A percentile compares a stretch with the other conserved stretches of the same genome.
These are phyloP conservation scores for Canariomyces notabilis DNA, from an alignment of 2,329 filamentous ascomycete genomes.

Conservation along the genomic window DNA sequence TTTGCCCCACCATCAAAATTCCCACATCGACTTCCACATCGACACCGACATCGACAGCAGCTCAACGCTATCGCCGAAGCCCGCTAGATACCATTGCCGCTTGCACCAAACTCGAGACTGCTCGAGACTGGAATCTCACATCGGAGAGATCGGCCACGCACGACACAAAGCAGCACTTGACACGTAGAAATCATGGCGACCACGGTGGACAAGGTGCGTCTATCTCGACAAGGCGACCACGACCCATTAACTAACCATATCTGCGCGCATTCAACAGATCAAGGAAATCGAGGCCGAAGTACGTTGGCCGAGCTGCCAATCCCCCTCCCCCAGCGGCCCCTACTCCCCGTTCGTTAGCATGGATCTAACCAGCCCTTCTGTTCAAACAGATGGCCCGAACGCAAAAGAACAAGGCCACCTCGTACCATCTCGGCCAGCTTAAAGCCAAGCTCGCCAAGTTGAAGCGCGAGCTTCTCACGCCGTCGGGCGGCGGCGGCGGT, in stretches of 20 bases:
- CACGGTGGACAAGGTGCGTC: conserved; percentile 85
- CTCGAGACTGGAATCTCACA: neutral
- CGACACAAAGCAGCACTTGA: conserved; percentile 27
- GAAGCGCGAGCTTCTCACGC: conserved; percentile 90
- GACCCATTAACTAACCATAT: conserved; percentile 29
- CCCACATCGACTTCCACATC: conserved; percentile 19
- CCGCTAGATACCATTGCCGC: neutral
- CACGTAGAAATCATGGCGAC: conserved; percentile 95
- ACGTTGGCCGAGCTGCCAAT: too few species aligned
- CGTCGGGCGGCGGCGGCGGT: conserved; percentile 71
- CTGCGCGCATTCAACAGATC: conserved; percentile 59
- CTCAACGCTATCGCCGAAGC: conserved; percentile 6
- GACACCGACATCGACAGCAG: too few species aligned
- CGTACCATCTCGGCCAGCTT: conserved; percentile 88
- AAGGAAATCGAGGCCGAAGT: conserved; percentile 95
- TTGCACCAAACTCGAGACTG: neutral
- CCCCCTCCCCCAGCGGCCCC: conserved; percentile 6
- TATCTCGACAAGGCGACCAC: too few species aligned
- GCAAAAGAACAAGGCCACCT: conserved; percentile 95
- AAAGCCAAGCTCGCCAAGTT: conserved; percentile 98
- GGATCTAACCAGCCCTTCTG: conserved; percentile 14
- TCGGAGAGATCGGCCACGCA: neutral
- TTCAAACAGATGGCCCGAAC: conserved; percentile 77
- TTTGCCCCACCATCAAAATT: conserved; percentile 30
- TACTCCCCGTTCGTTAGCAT: neutral